These are phyloP conservation scores for Chamaecrista fasciculata DNA, from an alignment of 306 rosid species.

Conservation along the genomic window DNA sequence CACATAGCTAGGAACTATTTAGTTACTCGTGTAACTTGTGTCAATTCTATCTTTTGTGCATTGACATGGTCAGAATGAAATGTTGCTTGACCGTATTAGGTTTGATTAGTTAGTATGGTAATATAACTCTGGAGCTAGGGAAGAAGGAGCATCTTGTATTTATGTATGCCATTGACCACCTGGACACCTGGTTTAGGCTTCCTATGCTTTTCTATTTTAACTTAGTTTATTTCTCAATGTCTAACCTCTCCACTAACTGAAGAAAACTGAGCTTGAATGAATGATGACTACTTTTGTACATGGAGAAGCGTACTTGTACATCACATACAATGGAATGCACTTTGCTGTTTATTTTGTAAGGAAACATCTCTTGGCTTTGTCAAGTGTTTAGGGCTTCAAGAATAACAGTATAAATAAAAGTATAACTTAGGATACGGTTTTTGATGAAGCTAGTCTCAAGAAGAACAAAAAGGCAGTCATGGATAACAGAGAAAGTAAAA, in stretches of 20 bases:
- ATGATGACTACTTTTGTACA: constrained; percentile 37
- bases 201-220: neutral
- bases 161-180: constrained; percentile 33
- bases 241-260: constrained; percentile 37
- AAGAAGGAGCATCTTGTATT: constrained; percentile 27
- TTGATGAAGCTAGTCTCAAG: neutral
- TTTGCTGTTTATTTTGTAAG: neutral
- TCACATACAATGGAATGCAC: constrained; percentile 1
- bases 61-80: constrained; percentile 36
- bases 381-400: too few species aligned
- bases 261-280: constrained; percentile 26
- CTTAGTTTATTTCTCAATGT: constrained; percentile 27
- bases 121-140: constrained; percentile 16
- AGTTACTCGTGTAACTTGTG: constrained; percentile 19
- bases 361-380: neutral
- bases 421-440: neutral
- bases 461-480: constrained; percentile 13
- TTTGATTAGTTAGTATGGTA: constrained; percentile 28
- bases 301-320: constrained; percentile 14
- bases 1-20: constrained; percentile 31
- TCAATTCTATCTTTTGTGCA: constrained; percentile 1
- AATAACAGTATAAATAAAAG: too few species aligned
- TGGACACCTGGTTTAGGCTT: constrained; percentile 29
- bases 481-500: constrained; percentile 8
- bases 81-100: constrained; percentile 18